Percentiles rank a stretch among this genome's conserved stretches.
Conservation (phyloP, 2,329 filamentous ascomycete genomes). For the Monilinia fructicola region DNA sequence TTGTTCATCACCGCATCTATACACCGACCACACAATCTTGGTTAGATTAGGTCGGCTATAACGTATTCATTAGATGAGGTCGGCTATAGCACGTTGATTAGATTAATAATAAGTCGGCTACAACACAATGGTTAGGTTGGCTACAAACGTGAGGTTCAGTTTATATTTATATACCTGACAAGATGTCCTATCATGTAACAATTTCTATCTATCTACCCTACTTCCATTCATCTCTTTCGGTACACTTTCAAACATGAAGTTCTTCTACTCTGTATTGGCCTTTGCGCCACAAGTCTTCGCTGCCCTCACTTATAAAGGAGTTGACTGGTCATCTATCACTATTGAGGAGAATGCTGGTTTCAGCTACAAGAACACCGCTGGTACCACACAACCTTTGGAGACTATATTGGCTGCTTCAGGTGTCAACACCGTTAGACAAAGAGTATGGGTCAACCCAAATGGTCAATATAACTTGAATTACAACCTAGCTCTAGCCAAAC, state of each 20-base stretch:
- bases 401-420: slow-evolving; percentile 60
- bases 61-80: neutral
- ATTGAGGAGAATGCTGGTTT: slow-evolving; percentile 62
- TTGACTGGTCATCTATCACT: slow-evolving; percentile 68
- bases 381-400: slow-evolving; percentile 57
- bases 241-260: slow-evolving; percentile 5
- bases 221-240: neutral
- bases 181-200: neutral
- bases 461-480: slow-evolving; percentile 69
- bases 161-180: neutral
- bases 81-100: neutral
- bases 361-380: slow-evolving; percentile 58
- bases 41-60: neutral
- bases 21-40: neutral
- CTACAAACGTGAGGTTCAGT: neutral
- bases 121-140: neutral
- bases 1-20: neutral
- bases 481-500: slow-evolving; percentile 65
- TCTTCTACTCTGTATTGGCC: slow-evolving; percentile 13
- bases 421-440: slow-evolving; percentile 68
- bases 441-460: slow-evolving; percentile 69
- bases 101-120: neutral
- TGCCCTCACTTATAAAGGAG: slow-evolving; percentile 61
- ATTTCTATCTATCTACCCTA: neutral
- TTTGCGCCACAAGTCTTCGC: slow-evolving; percentile 26